Percentiles rank a stretch among this genome's conserved stretches.
phyloP scores from a whole-genome alignment of 306 rosid genomes.

The Datisca glomerata region DNA sequence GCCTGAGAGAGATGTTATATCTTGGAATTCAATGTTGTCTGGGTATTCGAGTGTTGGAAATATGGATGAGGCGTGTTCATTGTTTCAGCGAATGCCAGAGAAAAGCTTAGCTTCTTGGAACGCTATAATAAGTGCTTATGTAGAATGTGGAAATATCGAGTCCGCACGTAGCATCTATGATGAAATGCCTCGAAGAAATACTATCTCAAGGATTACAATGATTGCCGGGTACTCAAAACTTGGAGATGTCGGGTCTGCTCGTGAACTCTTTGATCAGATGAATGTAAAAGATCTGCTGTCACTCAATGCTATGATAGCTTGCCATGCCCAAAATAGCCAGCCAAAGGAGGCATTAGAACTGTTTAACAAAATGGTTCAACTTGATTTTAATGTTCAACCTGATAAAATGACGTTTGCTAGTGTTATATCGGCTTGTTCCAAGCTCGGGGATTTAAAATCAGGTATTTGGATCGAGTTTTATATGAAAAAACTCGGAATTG shows the following conservation, averaged over 20 bases:
- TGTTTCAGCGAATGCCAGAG: constrained; percentile 50
- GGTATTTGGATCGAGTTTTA: constrained; percentile 39
- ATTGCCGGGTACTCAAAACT: constrained; percentile 49
- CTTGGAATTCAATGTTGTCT: constrained; percentile 69
- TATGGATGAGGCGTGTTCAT: constrained; percentile 37
- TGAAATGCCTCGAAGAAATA: constrained; percentile 42
- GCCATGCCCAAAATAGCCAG: constrained; percentile 58
- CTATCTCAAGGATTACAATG: constrained; percentile 51
- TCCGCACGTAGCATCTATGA: constrained; percentile 40
- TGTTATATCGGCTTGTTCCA: constrained; percentile 62
- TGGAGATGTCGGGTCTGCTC: constrained; percentile 56
- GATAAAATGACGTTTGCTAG: constrained; percentile 61
- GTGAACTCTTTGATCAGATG: constrained; percentile 36
- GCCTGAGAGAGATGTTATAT: constrained; percentile 47
- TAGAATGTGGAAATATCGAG: constrained; percentile 29
- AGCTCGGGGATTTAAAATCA: constrained; percentile 38
- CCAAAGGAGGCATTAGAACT: constrained; percentile 57
- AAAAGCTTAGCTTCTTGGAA: constrained; percentile 63
- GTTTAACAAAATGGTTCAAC: constrained; percentile 41
- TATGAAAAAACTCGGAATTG: constrained; percentile 38
- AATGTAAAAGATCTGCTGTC: constrained; percentile 29
- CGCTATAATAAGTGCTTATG: constrained; percentile 48
- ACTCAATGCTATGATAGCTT: constrained; percentile 60
- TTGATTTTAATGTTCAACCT: constrained; percentile 26
- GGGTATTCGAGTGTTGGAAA: constrained; percentile 40